Base-by-base conservation (phyloP, 1,139 yeast species). In the Yamadazyma dendronema region DNA sequence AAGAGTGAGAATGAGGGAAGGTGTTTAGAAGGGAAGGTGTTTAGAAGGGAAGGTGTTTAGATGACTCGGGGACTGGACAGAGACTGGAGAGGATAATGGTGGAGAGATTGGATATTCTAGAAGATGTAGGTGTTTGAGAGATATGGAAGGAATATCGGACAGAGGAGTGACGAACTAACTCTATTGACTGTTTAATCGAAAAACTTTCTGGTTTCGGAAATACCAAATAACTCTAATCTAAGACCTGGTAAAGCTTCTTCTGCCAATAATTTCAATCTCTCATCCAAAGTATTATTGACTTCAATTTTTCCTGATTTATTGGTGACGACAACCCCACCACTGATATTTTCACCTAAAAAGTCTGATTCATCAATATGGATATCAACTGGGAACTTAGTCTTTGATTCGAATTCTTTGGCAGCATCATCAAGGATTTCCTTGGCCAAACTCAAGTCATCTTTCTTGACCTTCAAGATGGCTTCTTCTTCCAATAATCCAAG, bases 221-320 rank as follows among this genome's bases (percentile, higher is more conserved):
- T 82, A 38, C 98, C 98, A 62, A 89, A 92, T 57, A 92, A 70
- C 54, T 89, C 95, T 48, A 84, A 72, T 68, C 97, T 83, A 50
- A 94, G 83, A 38, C 90, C 95, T 36, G 99, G 99, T 51, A 94
- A 77, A 7, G 96, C 86, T 55, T 81, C 87, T 60, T 85, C 85
- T 33, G 86, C 77, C 56, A 92, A 74, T 47, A 94, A 70, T 55
- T 81, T 77, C 58, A 92, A 78, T 67, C 99, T 86, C 71, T 90
- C 97, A 56, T 88, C 96, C 56, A 94, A 77, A 28, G 98, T 90
- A 70, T 92, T 92, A 66, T 87, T 74, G 41, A 92, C 88, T 52
- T 84, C 90, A 50, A 94, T 90, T 67, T 85, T 88, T 39, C 95
- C 95, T 26, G 77, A 60, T 30, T 76, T 76, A 57, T 84, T 86